Conservation (phyloP, 129 eudicot species). For the Flaveria bidentis region DNA sequence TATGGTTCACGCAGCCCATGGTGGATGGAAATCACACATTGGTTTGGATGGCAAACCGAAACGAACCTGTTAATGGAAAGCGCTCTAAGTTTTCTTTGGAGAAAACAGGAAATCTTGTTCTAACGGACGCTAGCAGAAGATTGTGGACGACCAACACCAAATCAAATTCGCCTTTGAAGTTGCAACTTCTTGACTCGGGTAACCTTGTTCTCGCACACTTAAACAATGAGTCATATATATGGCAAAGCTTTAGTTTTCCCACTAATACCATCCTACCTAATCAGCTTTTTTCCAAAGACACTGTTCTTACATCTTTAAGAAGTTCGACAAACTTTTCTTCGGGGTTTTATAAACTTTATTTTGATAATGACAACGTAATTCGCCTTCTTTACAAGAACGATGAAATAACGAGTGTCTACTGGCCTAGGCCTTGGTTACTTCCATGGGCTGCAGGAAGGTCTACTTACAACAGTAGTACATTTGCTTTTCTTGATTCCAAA, state of each 20-base stretch:
- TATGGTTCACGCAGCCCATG: constrained; percentile 34
- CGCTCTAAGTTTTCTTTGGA: constrained; percentile 8
- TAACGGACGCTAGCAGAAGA: constrained; percentile 6
- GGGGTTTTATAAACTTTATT: constrained; percentile 47
- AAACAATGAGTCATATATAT: constrained; percentile 18
- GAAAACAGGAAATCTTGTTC: constrained; percentile 7
- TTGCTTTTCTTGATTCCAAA: constrained; percentile 38
- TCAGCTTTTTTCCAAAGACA: constrained; percentile 39
- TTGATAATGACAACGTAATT: constrained; percentile 46
- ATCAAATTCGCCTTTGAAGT: constrained; percentile 21
- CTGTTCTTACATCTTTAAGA: constrained; percentile 35
- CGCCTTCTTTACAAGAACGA: constrained; percentile 37
- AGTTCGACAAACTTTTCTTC: constrained; percentile 41
- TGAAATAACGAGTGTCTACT: constrained; percentile 38
- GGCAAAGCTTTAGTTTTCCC: constrained; percentile 64
- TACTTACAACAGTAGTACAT: constrained; percentile 35
- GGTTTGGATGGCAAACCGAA: constrained; percentile 11
- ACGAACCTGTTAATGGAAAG: constrained; percentile 1
- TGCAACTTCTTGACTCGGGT: constrained; percentile 39
- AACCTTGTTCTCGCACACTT: constrained; percentile 39
- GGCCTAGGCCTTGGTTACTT: constrained; percentile 38
- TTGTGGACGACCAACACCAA: constrained; percentile 37
- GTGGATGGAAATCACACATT: constrained; percentile 12
- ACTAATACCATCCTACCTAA: constrained; percentile 56
- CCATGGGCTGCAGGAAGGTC: constrained; percentile 33